Conservation (phyloP, 2,329 filamentous ascomycete genomes). For the Botryotinia narcissicola region DNA sequence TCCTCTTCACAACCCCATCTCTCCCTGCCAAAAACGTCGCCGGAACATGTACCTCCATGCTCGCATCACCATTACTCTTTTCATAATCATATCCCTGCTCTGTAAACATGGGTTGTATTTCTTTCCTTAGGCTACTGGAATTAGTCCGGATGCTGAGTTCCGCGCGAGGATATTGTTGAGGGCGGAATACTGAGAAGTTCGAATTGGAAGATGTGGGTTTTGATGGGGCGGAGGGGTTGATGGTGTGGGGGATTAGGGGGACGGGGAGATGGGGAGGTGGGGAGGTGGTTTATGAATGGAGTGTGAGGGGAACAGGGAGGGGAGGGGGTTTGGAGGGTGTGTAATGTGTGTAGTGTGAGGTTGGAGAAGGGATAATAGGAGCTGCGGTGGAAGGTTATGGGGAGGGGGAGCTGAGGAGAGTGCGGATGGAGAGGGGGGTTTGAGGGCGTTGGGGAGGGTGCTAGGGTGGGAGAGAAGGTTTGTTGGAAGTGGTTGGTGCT, state of each 20-base stretch:
- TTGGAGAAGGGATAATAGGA: background rate
- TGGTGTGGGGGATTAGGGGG: background rate
- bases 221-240: background rate
- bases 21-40: background rate
- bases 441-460: background rate
- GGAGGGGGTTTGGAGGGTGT: fast-evolving
- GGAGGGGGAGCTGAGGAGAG: background rate
- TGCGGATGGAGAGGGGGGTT: background rate
- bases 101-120: background rate
- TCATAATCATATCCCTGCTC: background rate
- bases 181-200: background rate
- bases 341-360: background rate
- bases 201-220: background rate
- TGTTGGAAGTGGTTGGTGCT: background rate
- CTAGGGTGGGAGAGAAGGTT: background rate
- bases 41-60: background rate
- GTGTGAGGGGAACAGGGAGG: background rate
- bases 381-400: background rate
- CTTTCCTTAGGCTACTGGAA: background rate
- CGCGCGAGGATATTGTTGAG: too few species aligned
- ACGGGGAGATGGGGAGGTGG: background rate
- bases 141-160: background rate
- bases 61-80: background rate
- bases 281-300: too few species aligned
- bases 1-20: background rate